Conservation (phyloP, 2,329 filamentous ascomycete genomes). For the Tricladium varicosporioides region DNA sequence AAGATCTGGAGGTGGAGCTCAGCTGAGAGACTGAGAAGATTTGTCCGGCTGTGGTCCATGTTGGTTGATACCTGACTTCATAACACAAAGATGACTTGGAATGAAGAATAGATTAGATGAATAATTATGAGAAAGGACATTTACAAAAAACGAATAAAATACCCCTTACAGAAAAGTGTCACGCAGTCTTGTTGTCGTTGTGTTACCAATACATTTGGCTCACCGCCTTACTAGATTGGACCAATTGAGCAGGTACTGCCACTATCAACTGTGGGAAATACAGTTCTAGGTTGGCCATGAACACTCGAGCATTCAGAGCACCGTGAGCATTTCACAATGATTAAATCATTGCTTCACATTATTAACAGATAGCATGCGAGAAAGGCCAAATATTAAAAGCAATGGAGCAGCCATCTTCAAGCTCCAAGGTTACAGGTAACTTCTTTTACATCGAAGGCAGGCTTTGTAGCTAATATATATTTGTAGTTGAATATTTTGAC, state of each 20-base stretch:
- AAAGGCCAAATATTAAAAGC: slow-evolving; percentile 34
- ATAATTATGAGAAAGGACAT: too few relatives aligned
- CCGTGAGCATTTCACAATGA: too few relatives aligned
- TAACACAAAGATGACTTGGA: neutral
- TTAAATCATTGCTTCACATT: too few relatives aligned
- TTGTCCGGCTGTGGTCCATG: neutral
- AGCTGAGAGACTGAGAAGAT: slow-evolving; percentile 49
- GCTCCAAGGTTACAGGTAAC: slow-evolving; percentile 76
- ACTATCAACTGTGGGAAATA: too few relatives aligned
- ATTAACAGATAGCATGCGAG: neutral
- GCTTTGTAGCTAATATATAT: slow-evolving; percentile 10
- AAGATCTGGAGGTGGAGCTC: slow-evolving; percentile 58
- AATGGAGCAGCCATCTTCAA: slow-evolving; percentile 68
- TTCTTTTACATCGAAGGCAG: neutral
- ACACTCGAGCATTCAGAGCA: too few relatives aligned
- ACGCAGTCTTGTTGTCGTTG: too few relatives aligned
- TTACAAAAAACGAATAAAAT: too few relatives aligned
- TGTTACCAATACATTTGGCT: too few relatives aligned
- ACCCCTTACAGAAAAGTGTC: too few relatives aligned
- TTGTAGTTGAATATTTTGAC: slow-evolving; percentile 89
- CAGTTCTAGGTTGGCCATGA: too few relatives aligned
- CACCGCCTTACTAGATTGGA: too few relatives aligned
- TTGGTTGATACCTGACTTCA: neutral
- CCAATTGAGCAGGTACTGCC: too few relatives aligned
- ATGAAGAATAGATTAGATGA: neutral